phyloP scores from a whole-genome alignment of 2,329 filamentous ascomycete genomes.

The Drechslerella stenobrocha region DNA sequence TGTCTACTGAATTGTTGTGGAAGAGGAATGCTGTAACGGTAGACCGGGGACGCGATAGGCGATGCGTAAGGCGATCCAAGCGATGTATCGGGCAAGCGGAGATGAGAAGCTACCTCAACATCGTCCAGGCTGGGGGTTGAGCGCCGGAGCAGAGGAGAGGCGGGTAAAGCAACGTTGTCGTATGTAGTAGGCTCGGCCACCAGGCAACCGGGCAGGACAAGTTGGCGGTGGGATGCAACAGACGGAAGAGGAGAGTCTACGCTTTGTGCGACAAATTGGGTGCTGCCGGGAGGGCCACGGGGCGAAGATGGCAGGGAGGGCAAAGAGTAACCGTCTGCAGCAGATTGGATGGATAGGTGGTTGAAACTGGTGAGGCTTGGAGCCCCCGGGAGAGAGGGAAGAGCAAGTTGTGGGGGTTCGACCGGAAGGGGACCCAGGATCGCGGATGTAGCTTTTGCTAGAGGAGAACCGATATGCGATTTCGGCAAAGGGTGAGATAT shows the following conservation, averaged over 20 bases:
- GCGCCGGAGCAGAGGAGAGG: constrained; percentile 10
- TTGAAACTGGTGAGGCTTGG: not conserved
- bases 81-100: constrained; percentile 4
- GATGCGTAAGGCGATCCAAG: constrained; percentile 6
- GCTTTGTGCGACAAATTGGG: no score
- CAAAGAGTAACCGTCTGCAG: no score
- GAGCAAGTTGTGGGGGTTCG: not conserved
- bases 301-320: no score
- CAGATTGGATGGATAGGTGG: no score
- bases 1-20: constrained; percentile 6
- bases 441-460: not conserved
- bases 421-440: not conserved
- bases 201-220: no score
- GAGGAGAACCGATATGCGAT: constrained; percentile 23
- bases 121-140: not conserved
- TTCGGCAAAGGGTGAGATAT: constrained; percentile 5
- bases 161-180: constrained; percentile 11
- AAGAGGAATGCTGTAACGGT: constrained; percentile 11
- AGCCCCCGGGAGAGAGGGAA: constrained; percentile 7
- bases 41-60: not conserved
- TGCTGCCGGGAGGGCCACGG: no score
- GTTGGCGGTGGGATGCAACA: no score
- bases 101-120: not conserved
- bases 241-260: no score
- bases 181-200: no score